phyloP scores from a whole-genome alignment of 192 early-diverging fungal genomes.

The Coemansia sp. region DNA sequence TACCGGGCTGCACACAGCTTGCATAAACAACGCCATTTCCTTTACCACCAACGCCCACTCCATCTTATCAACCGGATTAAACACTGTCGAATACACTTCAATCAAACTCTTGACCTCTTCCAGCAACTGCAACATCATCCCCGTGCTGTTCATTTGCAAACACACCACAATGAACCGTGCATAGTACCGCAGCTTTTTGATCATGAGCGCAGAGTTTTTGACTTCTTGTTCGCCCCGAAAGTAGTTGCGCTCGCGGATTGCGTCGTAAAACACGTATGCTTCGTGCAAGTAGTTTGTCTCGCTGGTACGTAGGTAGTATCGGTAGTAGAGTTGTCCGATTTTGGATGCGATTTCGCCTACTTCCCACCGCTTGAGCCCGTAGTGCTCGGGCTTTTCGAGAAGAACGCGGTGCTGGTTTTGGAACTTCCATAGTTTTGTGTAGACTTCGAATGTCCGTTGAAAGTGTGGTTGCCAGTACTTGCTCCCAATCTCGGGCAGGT shows the following conservation, averaged over 20 bases:
- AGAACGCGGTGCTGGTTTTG: constrained; percentile 85
- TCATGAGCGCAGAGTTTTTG: constrained; percentile 87
- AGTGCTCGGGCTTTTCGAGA: constrained; percentile 84
- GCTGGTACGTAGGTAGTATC: constrained; percentile 85
- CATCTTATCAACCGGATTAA: constrained; percentile 83
- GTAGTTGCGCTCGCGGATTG: constrained; percentile 90
- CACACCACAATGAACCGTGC: constrained; percentile 94
- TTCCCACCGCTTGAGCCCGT: constrained; percentile 95
- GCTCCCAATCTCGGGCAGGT: constrained; percentile 54
- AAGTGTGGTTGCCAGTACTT: constrained; percentile 84
- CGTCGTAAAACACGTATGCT: constrained; percentile 94
- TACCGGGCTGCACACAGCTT: constrained; percentile 61
- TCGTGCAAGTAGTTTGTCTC: constrained; percentile 97
- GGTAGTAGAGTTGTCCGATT: constrained; percentile 90
- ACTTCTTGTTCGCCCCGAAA: constrained; percentile 92
- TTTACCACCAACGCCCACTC: constrained; percentile 86
- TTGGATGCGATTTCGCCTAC: constrained; percentile 98
- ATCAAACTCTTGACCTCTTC: constrained; percentile 81
- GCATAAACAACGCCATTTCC: constrained; percentile 80
- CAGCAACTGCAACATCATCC: constrained; percentile 77
- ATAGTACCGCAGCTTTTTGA: constrained; percentile 97
- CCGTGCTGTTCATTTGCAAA: constrained; percentile 66
- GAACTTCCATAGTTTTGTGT: constrained; percentile 95
- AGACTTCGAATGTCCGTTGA: constrained; percentile 96
- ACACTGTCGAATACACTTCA: constrained; percentile 83